Conservation (phyloP, 331 rosid genomes). For the Acacia concinna region DNA sequence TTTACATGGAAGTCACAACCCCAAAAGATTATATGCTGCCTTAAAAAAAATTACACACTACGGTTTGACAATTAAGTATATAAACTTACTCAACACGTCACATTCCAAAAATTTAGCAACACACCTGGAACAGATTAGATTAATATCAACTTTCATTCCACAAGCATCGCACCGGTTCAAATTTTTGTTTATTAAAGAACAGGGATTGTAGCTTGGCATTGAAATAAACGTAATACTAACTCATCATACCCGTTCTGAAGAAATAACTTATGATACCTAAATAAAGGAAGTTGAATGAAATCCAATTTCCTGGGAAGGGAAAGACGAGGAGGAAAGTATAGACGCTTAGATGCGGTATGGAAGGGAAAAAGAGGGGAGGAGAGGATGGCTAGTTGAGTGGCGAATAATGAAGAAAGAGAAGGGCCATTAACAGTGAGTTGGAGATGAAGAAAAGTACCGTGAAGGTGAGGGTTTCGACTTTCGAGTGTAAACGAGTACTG, state of each 20-base stretch:
- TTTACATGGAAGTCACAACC: background rate
- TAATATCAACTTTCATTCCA: background rate
- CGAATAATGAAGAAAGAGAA: background rate
- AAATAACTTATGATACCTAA: background rate
- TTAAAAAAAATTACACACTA: background rate
- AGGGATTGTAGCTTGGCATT: background rate
- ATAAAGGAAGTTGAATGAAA: slow-evolving; percentile 11
- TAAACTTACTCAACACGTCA: background rate
- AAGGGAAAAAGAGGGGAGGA: background rate
- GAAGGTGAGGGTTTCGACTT: background rate
- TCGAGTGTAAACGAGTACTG: background rate
- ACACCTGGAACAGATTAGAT: slow-evolving; percentile 3
- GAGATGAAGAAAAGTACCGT: background rate
- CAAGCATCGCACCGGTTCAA: background rate
- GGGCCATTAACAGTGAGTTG: background rate
- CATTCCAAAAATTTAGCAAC: background rate
- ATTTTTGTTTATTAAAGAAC: background rate
- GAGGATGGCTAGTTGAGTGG: slow-evolving; percentile 47
- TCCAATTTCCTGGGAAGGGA: background rate
- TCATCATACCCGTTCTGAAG: background rate
- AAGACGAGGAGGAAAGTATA: background rate
- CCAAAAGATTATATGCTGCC: background rate
- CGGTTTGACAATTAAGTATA: background rate
- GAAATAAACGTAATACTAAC: background rate
- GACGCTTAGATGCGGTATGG: background rate